A percentile compares a stretch with the other conserved stretches of the same genome.
Conservation (phyloP, 192 early-diverging fungal species). For the Phlyctochytrium bullatum region DNA sequence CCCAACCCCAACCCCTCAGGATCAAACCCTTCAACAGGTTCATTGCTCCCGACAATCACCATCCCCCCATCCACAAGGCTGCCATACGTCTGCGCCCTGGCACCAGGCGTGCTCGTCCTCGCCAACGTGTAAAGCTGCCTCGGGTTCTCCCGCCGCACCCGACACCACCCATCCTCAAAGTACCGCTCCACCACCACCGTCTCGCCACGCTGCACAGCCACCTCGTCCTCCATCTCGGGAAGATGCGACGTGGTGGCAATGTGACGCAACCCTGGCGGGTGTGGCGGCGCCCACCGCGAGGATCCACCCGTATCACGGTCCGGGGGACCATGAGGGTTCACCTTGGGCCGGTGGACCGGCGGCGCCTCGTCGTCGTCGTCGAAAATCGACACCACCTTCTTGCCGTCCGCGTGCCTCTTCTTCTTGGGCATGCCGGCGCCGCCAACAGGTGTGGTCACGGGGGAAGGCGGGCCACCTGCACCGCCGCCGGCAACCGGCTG, state of each 20-base stretch:
- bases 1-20: no score
- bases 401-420: not conserved
- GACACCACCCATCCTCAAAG: conserved; percentile 4
- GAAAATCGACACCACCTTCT: not conserved
- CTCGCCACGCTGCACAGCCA: not conserved
- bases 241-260: not conserved
- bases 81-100: not conserved
- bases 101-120: not conserved
- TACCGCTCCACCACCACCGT: not conserved
- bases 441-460: not conserved
- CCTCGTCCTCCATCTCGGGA: not conserved
- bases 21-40: no score
- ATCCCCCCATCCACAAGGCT: no score
- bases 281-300: not conserved
- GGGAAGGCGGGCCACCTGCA: not conserved
- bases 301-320: conserved; percentile 4
- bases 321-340: not conserved
- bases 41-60: not conserved
- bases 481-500: not conserved
- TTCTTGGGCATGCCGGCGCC: not conserved
- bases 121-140: not conserved
- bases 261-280: not conserved
- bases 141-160: not conserved
- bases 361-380: not conserved
- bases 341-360: not conserved